Conservation (phyloP, 805 yeast genomes). For the Alloascoidea hylecoeti region DNA sequence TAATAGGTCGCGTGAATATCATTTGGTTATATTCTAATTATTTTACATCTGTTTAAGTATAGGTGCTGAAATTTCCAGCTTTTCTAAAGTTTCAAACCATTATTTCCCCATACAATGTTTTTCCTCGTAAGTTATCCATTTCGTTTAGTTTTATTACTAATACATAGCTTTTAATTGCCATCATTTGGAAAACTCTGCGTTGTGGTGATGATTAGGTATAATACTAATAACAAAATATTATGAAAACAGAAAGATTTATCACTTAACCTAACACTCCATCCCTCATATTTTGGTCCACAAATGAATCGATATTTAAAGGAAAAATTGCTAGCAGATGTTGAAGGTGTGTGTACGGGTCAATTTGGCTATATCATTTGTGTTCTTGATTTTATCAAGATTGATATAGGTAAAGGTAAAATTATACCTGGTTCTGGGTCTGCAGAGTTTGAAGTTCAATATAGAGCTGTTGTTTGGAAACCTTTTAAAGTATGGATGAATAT, state of each 20-base stretch:
- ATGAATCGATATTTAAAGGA: conserved; percentile 90
- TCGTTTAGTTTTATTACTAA: too few species aligned
- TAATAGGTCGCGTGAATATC: too few species aligned
- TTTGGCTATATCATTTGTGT: conserved; percentile 97
- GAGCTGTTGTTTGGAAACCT: conserved; percentile 97
- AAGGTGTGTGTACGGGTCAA: conserved; percentile 97
- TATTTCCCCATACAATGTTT: conserved; percentile 6
- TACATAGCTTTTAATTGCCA: too few species aligned
- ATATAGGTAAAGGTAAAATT: conserved; percentile 88
- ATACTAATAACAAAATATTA: conserved; percentile 1
- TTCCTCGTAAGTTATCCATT: conserved; percentile 10
- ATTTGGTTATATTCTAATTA: too few species aligned
- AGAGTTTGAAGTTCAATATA: conserved; percentile 87
- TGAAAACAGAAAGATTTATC: conserved; percentile 62
- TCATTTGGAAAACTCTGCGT: too few species aligned
- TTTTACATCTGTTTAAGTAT: too few species aligned
- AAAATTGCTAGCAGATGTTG: conserved; percentile 87
- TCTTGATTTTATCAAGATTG: conserved; percentile 85
- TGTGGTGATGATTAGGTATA: neutral
- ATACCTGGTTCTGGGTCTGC: conserved; percentile 90
- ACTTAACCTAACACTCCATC: conserved; percentile 84
- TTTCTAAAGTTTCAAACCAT: too few species aligned
- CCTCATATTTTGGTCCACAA: conserved; percentile 94
- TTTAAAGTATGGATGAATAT: conserved; percentile 39
- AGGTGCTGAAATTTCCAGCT: too few species aligned